Percentiles rank a stretch among this genome's conserved stretches.
phyloP scores from a whole-genome alignment of 75 land plant genomes.

The Pseudotsuga menziesii region DNA sequence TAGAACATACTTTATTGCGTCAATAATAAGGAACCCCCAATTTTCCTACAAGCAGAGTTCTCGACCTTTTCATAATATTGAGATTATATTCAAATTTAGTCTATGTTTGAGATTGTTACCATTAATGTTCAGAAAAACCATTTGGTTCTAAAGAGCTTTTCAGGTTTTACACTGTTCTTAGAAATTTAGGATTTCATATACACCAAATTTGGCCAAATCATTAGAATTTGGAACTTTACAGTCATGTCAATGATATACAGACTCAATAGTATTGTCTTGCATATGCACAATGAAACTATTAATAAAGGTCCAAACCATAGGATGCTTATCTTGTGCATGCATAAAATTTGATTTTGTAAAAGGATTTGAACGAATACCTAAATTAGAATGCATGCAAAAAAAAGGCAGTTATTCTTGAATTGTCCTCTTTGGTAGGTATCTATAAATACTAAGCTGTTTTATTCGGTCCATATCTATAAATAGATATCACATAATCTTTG shows the following conservation, averaged over 20 bases:
- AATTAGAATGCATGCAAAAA: background rate
- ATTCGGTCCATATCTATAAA: background rate
- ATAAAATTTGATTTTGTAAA: background rate
- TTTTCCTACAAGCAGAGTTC: background rate
- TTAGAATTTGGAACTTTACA: no score
- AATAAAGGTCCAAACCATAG: background rate
- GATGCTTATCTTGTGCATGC: background rate
- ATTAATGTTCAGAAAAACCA: no score
- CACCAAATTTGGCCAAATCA: no score
- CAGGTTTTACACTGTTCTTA: no score
- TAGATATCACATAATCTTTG: background rate
- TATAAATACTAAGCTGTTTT: no score
- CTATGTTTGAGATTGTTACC: background rate
- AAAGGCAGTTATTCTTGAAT: no score
- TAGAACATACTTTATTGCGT: background rate
- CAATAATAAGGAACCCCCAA: background rate
- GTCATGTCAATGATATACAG: no score
- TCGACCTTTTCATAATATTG: background rate
- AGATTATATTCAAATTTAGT: background rate
- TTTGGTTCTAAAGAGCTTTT: no score
- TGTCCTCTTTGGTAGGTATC: no score
- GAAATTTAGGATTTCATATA: no score
- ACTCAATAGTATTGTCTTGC: no score
- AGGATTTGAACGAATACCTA: background rate
- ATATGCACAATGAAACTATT: no score